phyloP scores from a whole-genome alignment of 2,329 filamentous ascomycete species.

The Gnomoniopsis sp. region DNA sequence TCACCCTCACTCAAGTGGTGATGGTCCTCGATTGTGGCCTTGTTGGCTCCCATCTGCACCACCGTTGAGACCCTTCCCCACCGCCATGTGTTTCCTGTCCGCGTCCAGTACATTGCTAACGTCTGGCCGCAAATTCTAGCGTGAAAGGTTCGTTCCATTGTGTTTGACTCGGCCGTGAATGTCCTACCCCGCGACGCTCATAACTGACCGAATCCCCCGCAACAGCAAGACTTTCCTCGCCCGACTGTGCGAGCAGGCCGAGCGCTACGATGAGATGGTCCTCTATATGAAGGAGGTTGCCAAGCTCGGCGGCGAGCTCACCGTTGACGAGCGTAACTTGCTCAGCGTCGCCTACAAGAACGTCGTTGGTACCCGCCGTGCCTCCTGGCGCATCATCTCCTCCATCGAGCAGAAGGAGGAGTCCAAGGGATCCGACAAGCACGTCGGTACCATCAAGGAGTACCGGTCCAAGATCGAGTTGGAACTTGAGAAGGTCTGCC shows the following conservation, averaged over 20 bases:
- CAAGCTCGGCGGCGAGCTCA: slow-evolving; percentile 77
- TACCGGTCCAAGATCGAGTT: slow-evolving; percentile 98
- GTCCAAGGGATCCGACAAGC: slow-evolving; percentile 95
- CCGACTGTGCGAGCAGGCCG: slow-evolving; percentile 99
- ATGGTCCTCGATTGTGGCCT: background rate
- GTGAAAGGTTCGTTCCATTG: slow-evolving; percentile 28
- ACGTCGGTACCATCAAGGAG: slow-evolving; percentile 89
- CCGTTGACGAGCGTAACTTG: slow-evolving; percentile 96
- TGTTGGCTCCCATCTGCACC: background rate
- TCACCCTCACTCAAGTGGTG: background rate
- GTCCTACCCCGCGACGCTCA: slow-evolving; percentile 17
- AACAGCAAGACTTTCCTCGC: slow-evolving; percentile 98
- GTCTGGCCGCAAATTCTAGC: slow-evolving; percentile 19
- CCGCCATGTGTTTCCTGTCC: background rate
- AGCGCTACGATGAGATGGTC: slow-evolving; percentile 99
- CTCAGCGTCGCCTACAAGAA: slow-evolving; percentile 99
- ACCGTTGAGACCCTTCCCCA: background rate
- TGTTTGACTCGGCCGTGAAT: slow-evolving; percentile 6
- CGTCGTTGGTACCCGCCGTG: slow-evolving; percentile 95
- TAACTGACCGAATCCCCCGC: slow-evolving; percentile 31
- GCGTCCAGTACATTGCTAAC: slow-evolving; percentile 22
- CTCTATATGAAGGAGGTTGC: slow-evolving; percentile 99
- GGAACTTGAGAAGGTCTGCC: slow-evolving; percentile 96
- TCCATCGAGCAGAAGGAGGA: slow-evolving; percentile 99
- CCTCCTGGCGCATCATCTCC: slow-evolving; percentile 98